phyloP scores from a whole-genome alignment of 192 early-diverging fungal genomes.

The Podochytrium sp. region DNA sequence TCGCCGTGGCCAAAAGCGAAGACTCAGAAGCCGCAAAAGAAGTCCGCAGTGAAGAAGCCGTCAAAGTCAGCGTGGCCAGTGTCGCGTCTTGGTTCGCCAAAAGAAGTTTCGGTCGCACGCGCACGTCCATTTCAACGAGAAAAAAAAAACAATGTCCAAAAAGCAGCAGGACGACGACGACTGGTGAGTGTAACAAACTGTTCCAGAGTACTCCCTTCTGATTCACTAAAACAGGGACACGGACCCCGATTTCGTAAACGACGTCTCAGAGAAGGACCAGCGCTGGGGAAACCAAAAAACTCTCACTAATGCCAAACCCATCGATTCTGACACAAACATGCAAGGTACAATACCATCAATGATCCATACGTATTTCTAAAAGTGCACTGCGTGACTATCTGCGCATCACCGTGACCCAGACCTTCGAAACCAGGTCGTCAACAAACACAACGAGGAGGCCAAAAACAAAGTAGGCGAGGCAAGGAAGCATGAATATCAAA shows the following conservation, averaged over 20 bases:
- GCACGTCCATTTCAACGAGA: too few relatives aligned
- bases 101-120: too few relatives aligned
- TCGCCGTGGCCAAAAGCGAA: too few relatives aligned
- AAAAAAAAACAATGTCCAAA: background rate
- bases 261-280: constrained; percentile 47
- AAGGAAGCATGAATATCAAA: constrained; percentile 31
- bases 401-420: background rate
- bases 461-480: background rate
- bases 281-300: constrained; percentile 55
- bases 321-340: constrained; percentile 28
- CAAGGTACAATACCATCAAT: constrained; percentile 18
- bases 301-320: background rate
- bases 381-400: background rate
- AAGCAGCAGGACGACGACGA: constrained; percentile 12
- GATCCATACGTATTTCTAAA: background rate
- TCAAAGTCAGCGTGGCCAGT: too few relatives aligned
- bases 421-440: constrained; percentile 21
- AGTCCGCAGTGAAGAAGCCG: too few relatives aligned
- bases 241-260: constrained; percentile 55
- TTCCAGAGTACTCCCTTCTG: too few relatives aligned
- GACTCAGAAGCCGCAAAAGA: too few relatives aligned
- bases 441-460: constrained; percentile 9
- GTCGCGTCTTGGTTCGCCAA: too few relatives aligned
- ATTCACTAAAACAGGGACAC: too few relatives aligned
- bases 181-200: too few relatives aligned